These are phyloP conservation scores for Leersia perrieri DNA, from an alignment of 176 grass and related monocot species.

Conservation along the genomic window DNA sequence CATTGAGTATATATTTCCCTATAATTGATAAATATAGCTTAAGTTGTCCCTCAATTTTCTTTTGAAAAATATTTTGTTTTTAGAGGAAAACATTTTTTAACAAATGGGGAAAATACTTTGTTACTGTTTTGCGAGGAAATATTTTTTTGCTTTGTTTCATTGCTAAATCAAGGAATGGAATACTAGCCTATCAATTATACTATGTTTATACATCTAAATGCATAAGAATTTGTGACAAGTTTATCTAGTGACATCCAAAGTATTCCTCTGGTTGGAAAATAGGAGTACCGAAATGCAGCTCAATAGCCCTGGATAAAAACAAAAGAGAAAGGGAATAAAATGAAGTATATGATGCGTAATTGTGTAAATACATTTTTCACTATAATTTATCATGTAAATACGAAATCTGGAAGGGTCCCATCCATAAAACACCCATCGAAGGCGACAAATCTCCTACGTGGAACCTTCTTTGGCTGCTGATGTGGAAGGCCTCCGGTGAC, in stretches of 20 bases:
- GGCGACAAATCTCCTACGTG: neutral
- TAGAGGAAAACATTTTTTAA: too few relatives aligned
- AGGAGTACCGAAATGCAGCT: too few relatives aligned
- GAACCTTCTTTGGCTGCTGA: conserved; percentile 30
- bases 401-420: neutral
- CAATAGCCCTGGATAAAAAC: too few relatives aligned
- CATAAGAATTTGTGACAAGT: neutral
- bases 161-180: neutral
- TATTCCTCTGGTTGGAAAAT: neutral
- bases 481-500: conserved; percentile 5
- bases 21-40: too few relatives aligned
- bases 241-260: too few relatives aligned
- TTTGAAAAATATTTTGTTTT: too few relatives aligned
- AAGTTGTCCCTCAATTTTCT: neutral
- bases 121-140: too few relatives aligned
- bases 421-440: neutral
- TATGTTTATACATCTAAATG: neutral
- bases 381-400: neutral
- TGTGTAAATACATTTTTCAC: too few relatives aligned
- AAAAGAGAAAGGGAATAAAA: too few relatives aligned
- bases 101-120: too few relatives aligned
- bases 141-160: neutral
- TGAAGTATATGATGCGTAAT: too few relatives aligned
- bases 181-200: neutral
- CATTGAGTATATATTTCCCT: neutral